Evolutionary conservation across 352 stramenopile species (phyloP), one percentile per base, ranked within the genome.

Genomic region (Phytopythium chamaehyphon): DNA sequence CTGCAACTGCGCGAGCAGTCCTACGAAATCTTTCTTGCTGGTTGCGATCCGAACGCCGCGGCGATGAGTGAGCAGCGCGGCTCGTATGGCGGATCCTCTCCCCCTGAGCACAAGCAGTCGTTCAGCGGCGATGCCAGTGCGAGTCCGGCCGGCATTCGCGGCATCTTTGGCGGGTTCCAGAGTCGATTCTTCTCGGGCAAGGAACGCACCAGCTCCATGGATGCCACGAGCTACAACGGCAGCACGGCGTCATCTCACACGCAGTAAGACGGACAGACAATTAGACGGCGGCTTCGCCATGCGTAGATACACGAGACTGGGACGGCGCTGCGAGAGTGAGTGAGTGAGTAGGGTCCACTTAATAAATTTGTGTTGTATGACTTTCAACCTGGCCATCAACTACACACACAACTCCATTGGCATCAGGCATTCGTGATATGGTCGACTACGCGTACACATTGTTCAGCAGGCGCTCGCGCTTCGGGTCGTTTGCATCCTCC

Each of bases 161-260:
- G 75, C 28, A 76, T 90, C 38, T 90, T 90, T 49, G 76, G 80
- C 40, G 71, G 73, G 21, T 78, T 88, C 35, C 74, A 76, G 45
- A 88, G 77, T 46, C 75, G 80, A 12, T 83, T 91, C n/a, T 89
- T 89, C 52, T 64, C 66, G 16, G 76, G 78, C 26, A 81, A 86
- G 51, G 63, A 77, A 31, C 76, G 79, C 31, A 67, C 72, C 23
- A 69, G 62, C 44, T 87, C 80, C 11, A 82, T 82, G 45, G 76
- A 88, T 47, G 57, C 72, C 24, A 43, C 31, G n/a, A 19, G 31
- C 45, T 51, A 51, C 31, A 56, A 57, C 21, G 49, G 37, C 35
- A 72, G 48, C 26, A 65, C 69, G 37, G 47, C 63, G 22, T 76
- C 67, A 3, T 63, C 59, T 3, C 42, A 63, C 48, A 15, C 36